Evolutionary conservation across 192 early-diverging fungal genomes (phyloP).

Genomic region (Phycomyces blakesleeanus): DNA sequence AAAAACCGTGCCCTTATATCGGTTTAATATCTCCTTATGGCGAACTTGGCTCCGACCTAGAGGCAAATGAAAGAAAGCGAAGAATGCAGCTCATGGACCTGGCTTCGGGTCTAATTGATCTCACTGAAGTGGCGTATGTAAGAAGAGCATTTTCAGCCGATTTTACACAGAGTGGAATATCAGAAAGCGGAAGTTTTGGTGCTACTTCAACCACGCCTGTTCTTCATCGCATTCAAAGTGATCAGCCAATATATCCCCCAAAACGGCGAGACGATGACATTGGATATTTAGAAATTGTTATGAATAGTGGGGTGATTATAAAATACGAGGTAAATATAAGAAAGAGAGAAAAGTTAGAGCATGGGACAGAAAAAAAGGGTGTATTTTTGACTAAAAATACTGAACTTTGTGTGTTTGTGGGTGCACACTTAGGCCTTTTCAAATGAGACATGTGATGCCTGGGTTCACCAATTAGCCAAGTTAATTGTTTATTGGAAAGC

Average conservation of each 20-base stretch:
- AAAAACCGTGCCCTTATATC: neutral
- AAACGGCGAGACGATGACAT: neutral
- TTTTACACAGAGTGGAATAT: neutral
- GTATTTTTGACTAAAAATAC: no score
- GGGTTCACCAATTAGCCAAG: slow-evolving; percentile 18
- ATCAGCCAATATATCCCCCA: neutral
- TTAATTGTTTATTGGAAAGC: slow-evolving; percentile 27
- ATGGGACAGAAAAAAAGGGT: no score
- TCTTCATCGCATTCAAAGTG: neutral
- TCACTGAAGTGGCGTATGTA: slow-evolving; percentile 18
- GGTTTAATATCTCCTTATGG: neutral
- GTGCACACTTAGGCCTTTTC: slow-evolving; percentile 5
- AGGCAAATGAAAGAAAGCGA: slow-evolving; percentile 3
- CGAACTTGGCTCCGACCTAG: neutral
- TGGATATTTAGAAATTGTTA: slow-evolving; percentile 20
- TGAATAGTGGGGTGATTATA: slow-evolving; percentile 26
- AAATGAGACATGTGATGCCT: slow-evolving; percentile 20
- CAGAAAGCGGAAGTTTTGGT: neutral
- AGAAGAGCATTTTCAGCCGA: neutral
- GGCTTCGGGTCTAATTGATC: slow-evolving; percentile 15
- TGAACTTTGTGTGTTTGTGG: neutral
- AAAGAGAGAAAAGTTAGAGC: no score
- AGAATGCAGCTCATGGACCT: slow-evolving; percentile 10
- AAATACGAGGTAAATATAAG: slow-evolving; percentile 22
- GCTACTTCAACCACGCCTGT: neutral